These are phyloP conservation scores for Hypoxylon fragiforme DNA, from an alignment of 495 filamentous ascomycete species.

Conservation along the genomic window DNA sequence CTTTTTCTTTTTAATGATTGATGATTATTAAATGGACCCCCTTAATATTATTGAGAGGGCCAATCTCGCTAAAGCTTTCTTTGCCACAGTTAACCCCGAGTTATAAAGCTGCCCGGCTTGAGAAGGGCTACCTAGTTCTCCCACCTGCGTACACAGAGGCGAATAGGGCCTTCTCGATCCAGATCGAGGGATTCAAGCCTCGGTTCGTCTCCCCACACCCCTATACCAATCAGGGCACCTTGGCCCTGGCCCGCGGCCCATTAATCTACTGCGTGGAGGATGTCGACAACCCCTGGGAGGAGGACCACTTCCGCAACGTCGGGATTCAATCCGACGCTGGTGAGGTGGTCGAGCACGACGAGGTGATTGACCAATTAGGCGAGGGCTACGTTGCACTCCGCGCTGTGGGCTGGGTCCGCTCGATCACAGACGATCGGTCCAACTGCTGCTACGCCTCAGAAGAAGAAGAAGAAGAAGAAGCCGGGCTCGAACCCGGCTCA, in stretches of 20 bases:
- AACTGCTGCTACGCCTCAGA: no score
- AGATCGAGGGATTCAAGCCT: constrained; percentile 45
- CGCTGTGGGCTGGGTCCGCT: constrained; percentile 33
- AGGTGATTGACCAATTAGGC: constrained; percentile 35
- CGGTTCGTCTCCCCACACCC: constrained; percentile 55
- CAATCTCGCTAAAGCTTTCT: constrained; percentile 26
- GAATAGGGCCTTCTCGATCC: constrained; percentile 36
- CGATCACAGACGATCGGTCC: constrained; percentile 31
- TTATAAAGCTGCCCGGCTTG: constrained; percentile 37
- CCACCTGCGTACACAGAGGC: constrained; percentile 40
- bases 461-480: no score
- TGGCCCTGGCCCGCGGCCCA: constrained; percentile 57
- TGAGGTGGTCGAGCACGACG: constrained; percentile 39
- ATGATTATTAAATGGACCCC: no score
- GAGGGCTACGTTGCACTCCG: constrained; percentile 42
- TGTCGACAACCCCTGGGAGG: constrained; percentile 59
- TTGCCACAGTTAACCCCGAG: constrained; percentile 34
- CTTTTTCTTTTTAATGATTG: no score
- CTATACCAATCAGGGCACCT: constrained; percentile 53
- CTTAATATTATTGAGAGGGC: constrained; percentile 4
- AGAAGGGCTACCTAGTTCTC: constrained; percentile 55
- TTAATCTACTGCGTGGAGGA: constrained; percentile 64
- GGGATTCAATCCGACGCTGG: constrained; percentile 42
- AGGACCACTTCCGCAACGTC: constrained; percentile 59
- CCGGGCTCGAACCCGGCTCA: constrained; percentile 34